Percentiles rank a stretch among this genome's conserved stretches.
These are phyloP conservation scores for Brasenia schreberi DNA, from an alignment of 164 flowering plant species.

Conservation along the genomic window DNA sequence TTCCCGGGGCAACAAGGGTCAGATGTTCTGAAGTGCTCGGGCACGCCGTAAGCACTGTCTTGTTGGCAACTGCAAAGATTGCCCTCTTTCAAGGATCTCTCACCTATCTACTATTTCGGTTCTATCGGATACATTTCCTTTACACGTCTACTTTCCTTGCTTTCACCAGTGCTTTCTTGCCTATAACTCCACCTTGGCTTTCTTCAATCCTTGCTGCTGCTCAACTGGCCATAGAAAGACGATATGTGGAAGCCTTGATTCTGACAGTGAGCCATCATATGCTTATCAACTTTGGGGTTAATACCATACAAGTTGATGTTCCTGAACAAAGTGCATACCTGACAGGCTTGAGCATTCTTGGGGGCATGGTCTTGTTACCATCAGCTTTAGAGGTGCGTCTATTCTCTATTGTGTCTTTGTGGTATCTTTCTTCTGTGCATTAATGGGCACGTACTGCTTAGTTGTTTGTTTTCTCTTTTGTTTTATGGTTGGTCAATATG, in stretches of 20 bases:
- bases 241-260: constrained; percentile 13
- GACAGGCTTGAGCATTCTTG: constrained; percentile 18
- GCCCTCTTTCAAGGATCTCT: constrained; percentile 15
- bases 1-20: constrained; percentile 10
- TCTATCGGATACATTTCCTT: constrained; percentile 14
- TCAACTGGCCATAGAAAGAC: constrained; percentile 13
- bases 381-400: constrained; percentile 13
- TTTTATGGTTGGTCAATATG: neutral
- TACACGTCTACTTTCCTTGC: constrained; percentile 15
- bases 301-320: constrained; percentile 14
- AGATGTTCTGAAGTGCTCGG: constrained; percentile 15
- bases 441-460: no score
- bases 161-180: constrained; percentile 13
- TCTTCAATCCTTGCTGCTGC: constrained; percentile 15
- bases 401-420: no score
- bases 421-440: no score
- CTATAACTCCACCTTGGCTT: constrained; percentile 13
- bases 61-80: constrained; percentile 16
- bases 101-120: constrained; percentile 16
- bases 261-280: constrained; percentile 10
- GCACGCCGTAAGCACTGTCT: constrained; percentile 14
- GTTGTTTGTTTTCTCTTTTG: neutral
- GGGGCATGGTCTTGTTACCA: constrained; percentile 20
- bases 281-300: constrained; percentile 13
- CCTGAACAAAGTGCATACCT: constrained; percentile 14